Evolutionary conservation across 139 green algal genomes (phyloP).

Genomic region (Pedinophyceae sp.): DNA sequence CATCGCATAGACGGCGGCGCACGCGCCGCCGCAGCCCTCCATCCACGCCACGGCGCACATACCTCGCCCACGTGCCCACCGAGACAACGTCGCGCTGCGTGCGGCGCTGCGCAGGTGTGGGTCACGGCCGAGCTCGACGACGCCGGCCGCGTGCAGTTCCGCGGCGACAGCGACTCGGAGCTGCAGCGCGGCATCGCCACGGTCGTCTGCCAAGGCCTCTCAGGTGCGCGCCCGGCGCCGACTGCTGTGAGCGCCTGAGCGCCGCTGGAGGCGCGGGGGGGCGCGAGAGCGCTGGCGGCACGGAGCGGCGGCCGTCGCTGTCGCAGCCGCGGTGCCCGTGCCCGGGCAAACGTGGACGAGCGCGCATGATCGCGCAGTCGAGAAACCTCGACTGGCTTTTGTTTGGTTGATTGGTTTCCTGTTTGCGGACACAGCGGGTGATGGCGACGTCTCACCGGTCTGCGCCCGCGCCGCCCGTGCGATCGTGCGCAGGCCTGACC

Average conservation of each 20-base stretch:
- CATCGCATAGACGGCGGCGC: neutral
- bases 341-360: too few relatives aligned
- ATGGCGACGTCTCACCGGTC: too few relatives aligned
- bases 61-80: neutral
- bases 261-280: neutral
- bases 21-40: neutral
- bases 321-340: neutral
- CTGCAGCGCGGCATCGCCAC: conserved; percentile 53
- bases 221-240: neutral
- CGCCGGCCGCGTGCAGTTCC: conserved; percentile 28
- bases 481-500: conserved; percentile 26
- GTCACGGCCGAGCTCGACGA: conserved; percentile 33
- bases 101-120: conserved; percentile 49
- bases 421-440: too few relatives aligned
- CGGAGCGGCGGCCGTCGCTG: neutral
- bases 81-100: neutral
- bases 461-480: too few relatives aligned
- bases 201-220: conserved; percentile 39
- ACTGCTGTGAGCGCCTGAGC: neutral
- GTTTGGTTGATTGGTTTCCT: too few relatives aligned
- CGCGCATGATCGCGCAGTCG: too few relatives aligned
- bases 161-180: conserved; percentile 52
- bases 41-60: too few relatives aligned
- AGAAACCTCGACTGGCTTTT: too few relatives aligned
- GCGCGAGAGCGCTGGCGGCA: too few relatives aligned